Percentiles rank a stretch among this genome's conserved stretches.
These are phyloP conservation scores for Plasmodium billcollinsi DNA, from an alignment of 169 alveolate species.

Conservation along the genomic window DNA sequence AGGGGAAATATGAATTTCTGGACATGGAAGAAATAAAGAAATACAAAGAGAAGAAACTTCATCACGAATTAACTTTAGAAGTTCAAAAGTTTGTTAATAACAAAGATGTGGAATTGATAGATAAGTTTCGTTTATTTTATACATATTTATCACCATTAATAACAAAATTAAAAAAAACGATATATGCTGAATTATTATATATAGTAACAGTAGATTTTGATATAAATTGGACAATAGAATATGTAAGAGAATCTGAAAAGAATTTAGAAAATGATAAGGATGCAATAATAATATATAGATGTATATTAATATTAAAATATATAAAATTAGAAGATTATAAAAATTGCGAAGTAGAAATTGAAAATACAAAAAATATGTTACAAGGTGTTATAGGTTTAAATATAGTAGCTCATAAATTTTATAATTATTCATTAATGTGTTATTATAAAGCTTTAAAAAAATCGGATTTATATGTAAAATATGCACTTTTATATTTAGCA, in stretches of 20 bases:
- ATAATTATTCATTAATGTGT: constrained; percentile 64
- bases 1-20: constrained; percentile 31
- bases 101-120: constrained; percentile 35
- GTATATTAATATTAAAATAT: constrained; percentile 59
- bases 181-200: constrained; percentile 64
- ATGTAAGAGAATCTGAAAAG: constrained; percentile 55
- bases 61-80: constrained; percentile 68
- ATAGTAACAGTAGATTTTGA: constrained; percentile 40
- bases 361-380: constrained; percentile 44
- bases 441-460: constrained; percentile 65
- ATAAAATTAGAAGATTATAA: constrained; percentile 47
- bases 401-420: constrained; percentile 62
- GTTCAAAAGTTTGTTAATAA: constrained; percentile 45
- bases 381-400: constrained; percentile 74
- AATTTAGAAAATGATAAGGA: constrained; percentile 72
- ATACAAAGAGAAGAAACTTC: constrained; percentile 45
- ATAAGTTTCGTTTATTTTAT: constrained; percentile 50
- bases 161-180: constrained; percentile 41
- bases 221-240: constrained; percentile 44
- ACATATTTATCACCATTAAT: constrained; percentile 51
- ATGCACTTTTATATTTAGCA: constrained; percentile 66
- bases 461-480: constrained; percentile 62
- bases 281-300: constrained; percentile 65
- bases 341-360: constrained; percentile 65
- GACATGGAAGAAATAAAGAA: constrained; percentile 29